Conservation (phyloP, 768 basidiomycete species). For the Agrocybe pediades region DNA sequence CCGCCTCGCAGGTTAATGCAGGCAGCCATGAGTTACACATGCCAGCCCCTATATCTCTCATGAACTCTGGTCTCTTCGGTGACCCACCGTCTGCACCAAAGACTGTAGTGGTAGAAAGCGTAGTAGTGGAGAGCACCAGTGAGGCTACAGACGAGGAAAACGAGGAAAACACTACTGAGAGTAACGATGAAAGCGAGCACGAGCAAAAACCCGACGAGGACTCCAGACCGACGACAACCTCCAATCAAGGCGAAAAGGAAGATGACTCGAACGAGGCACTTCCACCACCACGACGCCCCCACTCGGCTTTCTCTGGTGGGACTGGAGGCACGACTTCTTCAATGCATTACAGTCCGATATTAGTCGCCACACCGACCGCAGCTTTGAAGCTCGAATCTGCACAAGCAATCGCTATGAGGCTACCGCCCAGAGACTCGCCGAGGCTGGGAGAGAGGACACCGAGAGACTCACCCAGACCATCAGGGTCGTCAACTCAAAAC, state of each 20-base stretch:
- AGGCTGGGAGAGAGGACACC: not conserved
- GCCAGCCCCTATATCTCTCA: constrained; percentile 12
- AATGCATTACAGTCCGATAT: not conserved
- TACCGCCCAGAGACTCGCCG: constrained; percentile 4
- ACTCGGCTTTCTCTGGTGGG: not conserved
- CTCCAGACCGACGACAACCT: not conserved
- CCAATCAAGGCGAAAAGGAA: not conserved
- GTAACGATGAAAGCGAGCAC: too few species aligned
- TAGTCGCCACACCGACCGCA: constrained; percentile 10
- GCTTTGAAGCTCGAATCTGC: constrained; percentile 24
- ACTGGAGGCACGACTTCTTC: not conserved
- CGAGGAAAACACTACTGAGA: not conserved
- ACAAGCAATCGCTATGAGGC: constrained; percentile 22
- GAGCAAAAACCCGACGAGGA: too few species aligned
- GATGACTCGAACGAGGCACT: not conserved
- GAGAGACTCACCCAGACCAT: too few species aligned
- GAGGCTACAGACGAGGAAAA: too few species aligned
- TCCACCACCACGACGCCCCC: not conserved
- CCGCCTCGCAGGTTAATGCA: constrained; percentile 67
- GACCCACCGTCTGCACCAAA: constrained; percentile 1
- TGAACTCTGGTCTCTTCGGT: constrained; percentile 16
- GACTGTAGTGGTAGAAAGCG: not conserved
- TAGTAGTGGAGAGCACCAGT: not conserved
- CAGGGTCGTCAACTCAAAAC: constrained; percentile 2
- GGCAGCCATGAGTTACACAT: constrained; percentile 20